Conservation (phyloP, 768 basidiomycete species). For the Russula olivacea region DNA sequence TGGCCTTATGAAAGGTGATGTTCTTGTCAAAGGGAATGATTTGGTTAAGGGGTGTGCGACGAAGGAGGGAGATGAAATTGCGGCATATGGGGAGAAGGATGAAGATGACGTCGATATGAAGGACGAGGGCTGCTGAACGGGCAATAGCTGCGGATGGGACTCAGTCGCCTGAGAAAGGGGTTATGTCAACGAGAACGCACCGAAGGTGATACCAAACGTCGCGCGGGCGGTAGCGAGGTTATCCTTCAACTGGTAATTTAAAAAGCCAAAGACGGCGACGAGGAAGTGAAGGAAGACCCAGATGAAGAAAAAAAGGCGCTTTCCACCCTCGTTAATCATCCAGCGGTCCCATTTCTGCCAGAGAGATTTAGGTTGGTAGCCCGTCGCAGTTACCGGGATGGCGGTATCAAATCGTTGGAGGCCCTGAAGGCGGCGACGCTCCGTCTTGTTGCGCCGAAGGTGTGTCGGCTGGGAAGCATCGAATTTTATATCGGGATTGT, state of each 20-base stretch:
- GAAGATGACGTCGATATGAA: slow-evolving; percentile 88
- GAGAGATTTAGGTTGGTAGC: slow-evolving; percentile 37
- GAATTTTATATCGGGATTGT: slow-evolving; percentile 15
- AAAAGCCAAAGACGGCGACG: slow-evolving; percentile 68
- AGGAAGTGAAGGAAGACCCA: slow-evolving; percentile 80
- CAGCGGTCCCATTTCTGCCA: slow-evolving; percentile 57
- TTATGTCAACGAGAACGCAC: slow-evolving; percentile 38
- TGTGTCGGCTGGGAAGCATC: slow-evolving; percentile 36
- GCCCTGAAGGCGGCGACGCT: slow-evolving; percentile 77
- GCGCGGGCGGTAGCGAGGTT: slow-evolving; percentile 60
- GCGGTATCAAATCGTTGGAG: slow-evolving; percentile 59
- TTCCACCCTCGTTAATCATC: slow-evolving; percentile 93
- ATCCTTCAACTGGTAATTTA: slow-evolving; percentile 78
- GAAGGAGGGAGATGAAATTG: slow-evolving; percentile 85
- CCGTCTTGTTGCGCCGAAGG: slow-evolving; percentile 81
- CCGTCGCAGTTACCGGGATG: slow-evolving; percentile 28
- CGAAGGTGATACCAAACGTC: slow-evolving; percentile 70
- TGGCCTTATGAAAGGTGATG: slow-evolving; percentile 84
- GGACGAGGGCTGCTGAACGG: slow-evolving; percentile 79
- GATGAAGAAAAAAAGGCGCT: slow-evolving; percentile 67
- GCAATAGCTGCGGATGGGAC: slow-evolving; percentile 59
- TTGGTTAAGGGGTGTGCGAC: slow-evolving; percentile 77
- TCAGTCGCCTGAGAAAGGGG: not conserved
- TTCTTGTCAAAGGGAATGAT: slow-evolving; percentile 93
- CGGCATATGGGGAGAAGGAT: slow-evolving; percentile 94